Evolutionary conservation across 1,284 basidiomycete genomes (phyloP).

Genomic region (Termitomyces sp.): DNA sequence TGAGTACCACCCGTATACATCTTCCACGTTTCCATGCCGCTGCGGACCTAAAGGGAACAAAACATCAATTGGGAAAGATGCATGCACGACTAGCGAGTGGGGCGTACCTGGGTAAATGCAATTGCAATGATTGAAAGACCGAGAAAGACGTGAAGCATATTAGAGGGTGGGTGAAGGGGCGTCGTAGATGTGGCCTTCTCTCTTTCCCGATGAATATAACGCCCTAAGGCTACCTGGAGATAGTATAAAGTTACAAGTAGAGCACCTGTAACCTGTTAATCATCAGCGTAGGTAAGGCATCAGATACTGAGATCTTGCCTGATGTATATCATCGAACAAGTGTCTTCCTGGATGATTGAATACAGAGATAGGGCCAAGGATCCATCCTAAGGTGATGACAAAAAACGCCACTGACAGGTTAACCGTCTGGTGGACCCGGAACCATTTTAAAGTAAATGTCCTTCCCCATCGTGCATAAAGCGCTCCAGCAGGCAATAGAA

Average conservation of each 20-base stretch:
- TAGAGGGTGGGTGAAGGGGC: constrained; percentile 41
- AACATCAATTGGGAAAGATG: not conserved
- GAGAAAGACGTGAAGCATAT: constrained; percentile 44
- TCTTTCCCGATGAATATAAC: constrained; percentile 44
- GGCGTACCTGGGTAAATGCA: constrained; percentile 44
- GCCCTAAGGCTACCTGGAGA: constrained; percentile 51
- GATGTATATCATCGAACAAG: constrained; percentile 42
- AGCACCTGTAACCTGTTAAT: constrained; percentile 46
- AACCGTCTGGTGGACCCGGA: constrained; percentile 48
- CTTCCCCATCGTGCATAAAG: constrained; percentile 59
- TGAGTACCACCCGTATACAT: constrained; percentile 30
- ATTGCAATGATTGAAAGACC: constrained; percentile 42
- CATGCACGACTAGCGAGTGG: not conserved
- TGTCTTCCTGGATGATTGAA: constrained; percentile 33
- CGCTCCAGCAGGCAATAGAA: constrained; percentile 55
- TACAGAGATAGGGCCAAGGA: constrained; percentile 47
- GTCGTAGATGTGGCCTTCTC: constrained; percentile 29
- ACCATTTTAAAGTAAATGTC: constrained; percentile 54
- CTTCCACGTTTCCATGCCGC: constrained; percentile 42
- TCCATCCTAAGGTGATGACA: constrained; percentile 45
- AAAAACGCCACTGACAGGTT: constrained; percentile 42
- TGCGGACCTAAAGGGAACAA: constrained; percentile 20
- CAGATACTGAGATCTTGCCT: constrained; percentile 28
- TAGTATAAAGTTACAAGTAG: constrained; percentile 52
- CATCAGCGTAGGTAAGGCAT: not conserved